A percentile compares a stretch with the other conserved stretches of the same genome.
Evolutionary conservation across 1,284 basidiomycete species (phyloP).

Genomic region (Nidula niveotomentosa): DNA sequence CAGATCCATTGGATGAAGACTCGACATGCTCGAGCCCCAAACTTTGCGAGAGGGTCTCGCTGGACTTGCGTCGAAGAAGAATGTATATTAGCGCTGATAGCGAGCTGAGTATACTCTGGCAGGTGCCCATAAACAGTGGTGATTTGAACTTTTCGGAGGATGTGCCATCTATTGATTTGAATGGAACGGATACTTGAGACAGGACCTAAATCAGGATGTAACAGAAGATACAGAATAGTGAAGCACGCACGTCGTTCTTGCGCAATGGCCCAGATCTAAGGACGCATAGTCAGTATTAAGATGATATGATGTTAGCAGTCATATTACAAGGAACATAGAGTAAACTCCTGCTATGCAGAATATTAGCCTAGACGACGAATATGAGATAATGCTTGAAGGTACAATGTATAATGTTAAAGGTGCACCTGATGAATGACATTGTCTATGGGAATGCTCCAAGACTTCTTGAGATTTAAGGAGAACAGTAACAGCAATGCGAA

Average conservation of each 20-base stretch:
- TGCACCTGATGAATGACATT: slow-evolving; percentile 39
- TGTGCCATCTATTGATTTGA: slow-evolving; percentile 64
- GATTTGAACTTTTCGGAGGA: slow-evolving; percentile 83
- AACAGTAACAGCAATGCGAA: neutral
- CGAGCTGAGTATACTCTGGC: slow-evolving; percentile 83
- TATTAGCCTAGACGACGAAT: slow-evolving; percentile 42
- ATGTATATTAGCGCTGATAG: slow-evolving; percentile 83
- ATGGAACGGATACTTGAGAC: slow-evolving; percentile 79
- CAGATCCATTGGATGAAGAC: slow-evolving; percentile 16
- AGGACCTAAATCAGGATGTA: slow-evolving; percentile 6
- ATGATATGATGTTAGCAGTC: slow-evolving; percentile 2
- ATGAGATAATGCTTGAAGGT: no score
- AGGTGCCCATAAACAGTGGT: slow-evolving; percentile 84
- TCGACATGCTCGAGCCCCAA: slow-evolving; percentile 52
- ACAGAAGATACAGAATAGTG: neutral
- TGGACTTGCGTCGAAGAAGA: slow-evolving; percentile 57
- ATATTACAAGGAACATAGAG: slow-evolving; percentile 69
- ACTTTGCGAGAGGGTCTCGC: slow-evolving; percentile 48
- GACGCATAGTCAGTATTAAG: slow-evolving; percentile 8
- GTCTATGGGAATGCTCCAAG: neutral
- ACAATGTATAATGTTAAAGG: no score
- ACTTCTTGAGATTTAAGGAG: neutral
- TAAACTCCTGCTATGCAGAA: slow-evolving; percentile 74
- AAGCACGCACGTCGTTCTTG: slow-evolving; percentile 81
- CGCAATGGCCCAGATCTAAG: slow-evolving; percentile 84